phyloP scores from a whole-genome alignment of 1,284 basidiomycete species.

The Trametes polyzona region DNA sequence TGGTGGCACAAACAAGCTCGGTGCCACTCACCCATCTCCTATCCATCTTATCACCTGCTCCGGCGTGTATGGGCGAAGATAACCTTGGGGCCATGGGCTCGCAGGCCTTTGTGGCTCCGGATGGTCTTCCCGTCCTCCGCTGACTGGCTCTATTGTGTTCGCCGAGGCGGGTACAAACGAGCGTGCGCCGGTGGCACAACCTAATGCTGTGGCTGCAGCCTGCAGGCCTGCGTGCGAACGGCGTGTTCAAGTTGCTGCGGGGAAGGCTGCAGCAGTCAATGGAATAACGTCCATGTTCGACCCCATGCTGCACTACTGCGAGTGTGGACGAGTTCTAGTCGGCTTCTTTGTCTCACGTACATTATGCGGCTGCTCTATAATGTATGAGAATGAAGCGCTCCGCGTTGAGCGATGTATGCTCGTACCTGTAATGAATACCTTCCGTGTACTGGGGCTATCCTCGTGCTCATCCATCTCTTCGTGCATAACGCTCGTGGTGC shows the following conservation, averaged over 20 bases:
- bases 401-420: background rate
- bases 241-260: constrained; percentile 11
- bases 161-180: constrained; percentile 8
- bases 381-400: background rate
- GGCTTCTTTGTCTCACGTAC: constrained; percentile 9
- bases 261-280: constrained; percentile 4
- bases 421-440: background rate
- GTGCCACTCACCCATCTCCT: constrained; percentile 9
- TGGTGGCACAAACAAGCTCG: background rate
- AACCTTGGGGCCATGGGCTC: too few species aligned
- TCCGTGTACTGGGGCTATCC: background rate
- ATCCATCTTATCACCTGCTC: constrained; percentile 10
- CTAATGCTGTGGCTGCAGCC: constrained; percentile 9
- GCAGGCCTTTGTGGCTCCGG: constrained; percentile 5
- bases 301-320: background rate
- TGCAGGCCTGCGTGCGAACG: constrained; percentile 16
- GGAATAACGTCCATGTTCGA: background rate
- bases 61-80: too few species aligned
- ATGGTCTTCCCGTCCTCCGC: constrained; percentile 16
- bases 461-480: background rate
- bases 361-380: background rate
- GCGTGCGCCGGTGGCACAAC: constrained; percentile 18
- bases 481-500: background rate
- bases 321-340: background rate
- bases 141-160: constrained; percentile 15